These are phyloP conservation scores for Candida hungchunana DNA, from an alignment of 805 yeast species.

Conservation along the genomic window DNA sequence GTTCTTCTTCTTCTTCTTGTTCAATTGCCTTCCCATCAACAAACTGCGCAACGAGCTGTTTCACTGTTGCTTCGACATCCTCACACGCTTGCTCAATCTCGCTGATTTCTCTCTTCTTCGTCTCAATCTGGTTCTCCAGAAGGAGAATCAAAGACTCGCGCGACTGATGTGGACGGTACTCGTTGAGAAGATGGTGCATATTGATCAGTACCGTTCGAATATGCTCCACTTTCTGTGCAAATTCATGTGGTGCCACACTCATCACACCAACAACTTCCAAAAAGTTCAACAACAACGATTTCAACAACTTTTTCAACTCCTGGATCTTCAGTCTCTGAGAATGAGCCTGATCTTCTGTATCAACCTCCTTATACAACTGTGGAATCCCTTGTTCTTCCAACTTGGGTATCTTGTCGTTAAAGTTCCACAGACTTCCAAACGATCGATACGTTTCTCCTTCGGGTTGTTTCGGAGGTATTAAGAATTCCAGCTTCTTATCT, in stretches of 20 bases:
- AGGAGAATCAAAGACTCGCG: conserved; percentile 81
- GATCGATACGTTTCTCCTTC: conserved; percentile 67
- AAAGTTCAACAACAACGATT: conserved; percentile 74
- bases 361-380: conserved; percentile 52
- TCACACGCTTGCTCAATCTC: conserved; percentile 36
- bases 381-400: conserved; percentile 72
- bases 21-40: conserved; percentile 20
- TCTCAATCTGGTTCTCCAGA: conserved; percentile 64
- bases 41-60: conserved; percentile 27
- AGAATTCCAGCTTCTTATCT: conserved; percentile 48
- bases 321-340: conserved; percentile 50
- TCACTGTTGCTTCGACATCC: conserved; percentile 37
- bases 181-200: conserved; percentile 86
- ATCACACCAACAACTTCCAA: conserved; percentile 78
- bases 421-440: conserved; percentile 83
- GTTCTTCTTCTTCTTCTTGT: background rate
- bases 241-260: conserved; percentile 65
- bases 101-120: conserved; percentile 51
- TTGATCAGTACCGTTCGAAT: conserved; percentile 78
- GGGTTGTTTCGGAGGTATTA: conserved; percentile 65
- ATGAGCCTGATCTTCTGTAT: conserved; percentile 28
- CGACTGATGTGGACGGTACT: conserved; percentile 93
- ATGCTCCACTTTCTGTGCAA: conserved; percentile 64
- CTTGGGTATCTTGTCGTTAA: conserved; percentile 67
- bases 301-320: conserved; percentile 76